Conservation (phyloP, 805 yeast genomes). For the Sugiyamaella valdiviana region DNA sequence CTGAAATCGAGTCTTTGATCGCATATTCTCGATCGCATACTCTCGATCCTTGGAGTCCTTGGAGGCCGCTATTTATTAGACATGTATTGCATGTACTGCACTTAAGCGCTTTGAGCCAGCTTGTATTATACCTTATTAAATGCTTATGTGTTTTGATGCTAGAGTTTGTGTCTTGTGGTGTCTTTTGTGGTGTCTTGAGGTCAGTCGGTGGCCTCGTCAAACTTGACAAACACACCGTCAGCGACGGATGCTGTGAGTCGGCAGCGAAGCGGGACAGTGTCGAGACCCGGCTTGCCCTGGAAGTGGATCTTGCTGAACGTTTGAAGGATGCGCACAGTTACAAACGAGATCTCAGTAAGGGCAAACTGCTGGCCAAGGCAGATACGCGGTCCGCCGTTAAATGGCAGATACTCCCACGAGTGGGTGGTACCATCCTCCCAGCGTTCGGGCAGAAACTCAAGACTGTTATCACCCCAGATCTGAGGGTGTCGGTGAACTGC, state of each 20-base stretch:
- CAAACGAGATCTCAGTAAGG: conserved; percentile 45
- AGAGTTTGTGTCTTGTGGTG: too few species aligned
- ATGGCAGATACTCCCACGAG: conserved; percentile 47
- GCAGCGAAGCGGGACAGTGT: neutral
- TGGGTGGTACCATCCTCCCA: conserved; percentile 38
- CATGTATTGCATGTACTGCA: too few species aligned
- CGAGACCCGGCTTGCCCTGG: neutral
- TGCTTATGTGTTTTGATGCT: too few species aligned
- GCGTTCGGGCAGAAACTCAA: conserved; percentile 43
- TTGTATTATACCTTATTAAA: too few species aligned
- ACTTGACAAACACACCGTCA: conserved; percentile 5
- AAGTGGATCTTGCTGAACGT: conserved; percentile 10
- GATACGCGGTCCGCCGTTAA: conserved; percentile 52
- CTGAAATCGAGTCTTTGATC: too few species aligned
- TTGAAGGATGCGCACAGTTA: conserved; percentile 36
- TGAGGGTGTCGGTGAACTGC: conserved; percentile 39
- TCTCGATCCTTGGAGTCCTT: neutral
- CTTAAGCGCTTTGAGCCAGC: too few species aligned
- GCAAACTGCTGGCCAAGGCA: conserved; percentile 55
- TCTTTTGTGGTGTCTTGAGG: too few species aligned
- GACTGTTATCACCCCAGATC: conserved; percentile 42
- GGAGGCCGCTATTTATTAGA: too few species aligned
- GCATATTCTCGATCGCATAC: too few species aligned
- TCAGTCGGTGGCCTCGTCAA: neutral
- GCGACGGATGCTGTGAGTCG: conserved; percentile 10